Evolutionary conservation across 345 rosid genomes (phyloP).

Genomic region (Angophora floribunda): DNA sequence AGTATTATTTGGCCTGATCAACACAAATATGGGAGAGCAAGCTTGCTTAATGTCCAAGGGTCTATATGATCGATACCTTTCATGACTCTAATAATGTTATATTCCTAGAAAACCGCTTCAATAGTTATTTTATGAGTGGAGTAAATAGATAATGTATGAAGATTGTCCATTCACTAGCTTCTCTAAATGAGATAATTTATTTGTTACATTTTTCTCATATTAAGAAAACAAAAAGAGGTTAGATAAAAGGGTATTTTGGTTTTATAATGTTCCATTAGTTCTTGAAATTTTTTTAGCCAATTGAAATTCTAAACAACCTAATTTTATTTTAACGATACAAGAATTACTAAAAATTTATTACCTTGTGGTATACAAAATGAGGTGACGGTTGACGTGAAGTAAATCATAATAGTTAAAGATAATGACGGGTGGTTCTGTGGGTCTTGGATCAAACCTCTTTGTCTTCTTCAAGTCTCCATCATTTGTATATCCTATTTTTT

Average conservation of each 20-base stretch:
- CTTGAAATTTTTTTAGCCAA: neutral
- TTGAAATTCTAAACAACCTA: neutral
- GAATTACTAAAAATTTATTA: no score
- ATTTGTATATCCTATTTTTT: no score
- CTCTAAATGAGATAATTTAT: rapidly evolving
- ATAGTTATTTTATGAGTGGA: neutral
- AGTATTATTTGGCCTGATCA: neutral
- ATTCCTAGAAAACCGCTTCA: neutral
- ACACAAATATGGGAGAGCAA: neutral
- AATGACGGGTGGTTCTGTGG: no score
- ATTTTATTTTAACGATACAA: neutral
- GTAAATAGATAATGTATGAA: rapidly evolving
- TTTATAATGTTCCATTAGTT: neutral
- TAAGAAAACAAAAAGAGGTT: neutral
- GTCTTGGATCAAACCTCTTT: no score
- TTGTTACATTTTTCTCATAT: neutral
- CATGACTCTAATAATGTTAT: rapidly evolving
- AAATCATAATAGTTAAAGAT: no score
- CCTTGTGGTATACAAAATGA: no score
- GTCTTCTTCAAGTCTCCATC: no score
- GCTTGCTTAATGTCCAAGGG: neutral
- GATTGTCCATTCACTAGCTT: rapidly evolving
- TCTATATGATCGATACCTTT: neutral
- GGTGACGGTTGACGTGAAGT: no score
- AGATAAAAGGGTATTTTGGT: neutral